phyloP scores from a whole-genome alignment of 73 alveolate species.

The Paramecium octaurelia region DNA sequence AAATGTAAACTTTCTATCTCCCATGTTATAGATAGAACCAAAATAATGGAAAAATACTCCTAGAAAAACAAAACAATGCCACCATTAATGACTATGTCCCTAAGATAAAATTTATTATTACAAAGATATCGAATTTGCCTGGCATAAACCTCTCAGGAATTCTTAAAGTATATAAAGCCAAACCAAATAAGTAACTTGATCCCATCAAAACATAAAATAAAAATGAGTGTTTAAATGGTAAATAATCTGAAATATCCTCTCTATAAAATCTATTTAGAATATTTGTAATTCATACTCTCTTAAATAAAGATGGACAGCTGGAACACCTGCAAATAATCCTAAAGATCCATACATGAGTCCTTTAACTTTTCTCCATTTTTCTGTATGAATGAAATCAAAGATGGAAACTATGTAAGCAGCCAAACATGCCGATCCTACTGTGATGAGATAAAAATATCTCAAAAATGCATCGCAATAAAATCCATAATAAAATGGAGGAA shows the following conservation, averaged over 20 bases:
- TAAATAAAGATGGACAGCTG: constrained; percentile 71
- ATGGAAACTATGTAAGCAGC: constrained; percentile 75
- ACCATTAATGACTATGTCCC: constrained; percentile 70
- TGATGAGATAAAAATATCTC: constrained; percentile 57
- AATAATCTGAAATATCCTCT: not conserved
- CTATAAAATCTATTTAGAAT: not conserved
- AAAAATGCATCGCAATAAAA: constrained; percentile 79
- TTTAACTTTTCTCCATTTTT: constrained; percentile 80
- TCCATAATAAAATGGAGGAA: constrained; percentile 88
- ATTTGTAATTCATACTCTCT: constrained; percentile 25
- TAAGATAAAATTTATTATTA: not conserved
- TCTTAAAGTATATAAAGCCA: constrained; percentile 74
- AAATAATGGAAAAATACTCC: constrained; percentile 67
- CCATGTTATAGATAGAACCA: constrained; percentile 56
- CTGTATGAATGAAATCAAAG: constrained; percentile 78
- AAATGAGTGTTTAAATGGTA: constrained; percentile 61
- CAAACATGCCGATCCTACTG: constrained; percentile 62
- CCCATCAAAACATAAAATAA: constrained; percentile 79
- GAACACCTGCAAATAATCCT: constrained; percentile 85
- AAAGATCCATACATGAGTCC: constrained; percentile 78
- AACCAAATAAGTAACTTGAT: constrained; percentile 79
- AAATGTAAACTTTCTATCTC: constrained; percentile 22
- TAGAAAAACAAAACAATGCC: constrained; percentile 63
- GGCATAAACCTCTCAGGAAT: constrained; percentile 85
- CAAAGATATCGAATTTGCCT: constrained; percentile 80